Conservation (phyloP, 257 asterid species). For the Nicotiana sylvestris region DNA sequence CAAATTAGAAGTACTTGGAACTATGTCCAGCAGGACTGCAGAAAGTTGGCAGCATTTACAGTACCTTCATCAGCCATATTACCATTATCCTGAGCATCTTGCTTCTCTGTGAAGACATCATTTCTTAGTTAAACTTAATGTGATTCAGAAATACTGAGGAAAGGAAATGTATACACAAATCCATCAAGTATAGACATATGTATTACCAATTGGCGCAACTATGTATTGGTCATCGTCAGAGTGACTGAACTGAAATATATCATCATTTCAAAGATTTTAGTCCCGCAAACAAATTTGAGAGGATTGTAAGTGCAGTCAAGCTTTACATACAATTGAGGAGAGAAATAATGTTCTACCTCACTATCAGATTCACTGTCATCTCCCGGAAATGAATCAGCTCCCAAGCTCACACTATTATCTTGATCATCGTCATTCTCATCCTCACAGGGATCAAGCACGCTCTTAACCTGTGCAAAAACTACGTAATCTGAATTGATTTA, state of each 20-base stretch:
- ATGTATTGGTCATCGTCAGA: conserved; percentile 71
- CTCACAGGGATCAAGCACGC: conserved; percentile 93
- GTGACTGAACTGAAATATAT: conserved; percentile 52
- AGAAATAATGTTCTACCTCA: conserved; percentile 46
- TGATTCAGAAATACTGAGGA: conserved; percentile 9
- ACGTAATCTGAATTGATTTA: conserved; percentile 9
- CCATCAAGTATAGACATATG: not conserved
- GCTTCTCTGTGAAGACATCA: conserved; percentile 38
- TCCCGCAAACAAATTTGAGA: conserved; percentile 6
- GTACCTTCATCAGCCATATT: conserved; percentile 58
- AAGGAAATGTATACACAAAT: not conserved
- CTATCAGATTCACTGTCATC: conserved; percentile 64
- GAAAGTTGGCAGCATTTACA: not conserved
- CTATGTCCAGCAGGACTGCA: not conserved
- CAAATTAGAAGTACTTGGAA: conserved; percentile 9
- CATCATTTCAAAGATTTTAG: conserved; percentile 13
- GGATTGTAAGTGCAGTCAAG: not conserved
- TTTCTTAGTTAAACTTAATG: conserved; percentile 13
- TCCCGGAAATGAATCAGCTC: conserved; percentile 49
- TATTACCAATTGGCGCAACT: conserved; percentile 65
- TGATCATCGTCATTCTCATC: conserved; percentile 70
- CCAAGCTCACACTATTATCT: conserved; percentile 60
- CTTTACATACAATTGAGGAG: not conserved
- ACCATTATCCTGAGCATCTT: conserved; percentile 34
- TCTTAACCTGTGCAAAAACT: conserved; percentile 65